These are phyloP conservation scores for Periconia sp. DNA, from an alignment of 2,329 filamentous ascomycete genomes.

Conservation along the genomic window DNA sequence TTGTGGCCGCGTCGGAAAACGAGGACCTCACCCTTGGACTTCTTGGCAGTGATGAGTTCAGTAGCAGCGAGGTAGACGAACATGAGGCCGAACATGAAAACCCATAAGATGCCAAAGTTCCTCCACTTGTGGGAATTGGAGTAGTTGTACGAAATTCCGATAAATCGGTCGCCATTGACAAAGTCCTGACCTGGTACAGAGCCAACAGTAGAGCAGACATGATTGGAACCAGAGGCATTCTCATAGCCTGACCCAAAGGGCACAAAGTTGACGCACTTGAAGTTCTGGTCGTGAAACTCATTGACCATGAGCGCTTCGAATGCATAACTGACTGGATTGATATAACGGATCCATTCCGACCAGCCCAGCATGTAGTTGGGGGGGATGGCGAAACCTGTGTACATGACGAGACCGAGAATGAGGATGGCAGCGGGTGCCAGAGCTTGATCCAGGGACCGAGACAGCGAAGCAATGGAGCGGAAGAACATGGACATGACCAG, in stretches of 20 bases:
- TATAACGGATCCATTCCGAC: constrained; percentile 81
- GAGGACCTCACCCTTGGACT: constrained; percentile 55
- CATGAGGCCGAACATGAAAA: constrained; percentile 49
- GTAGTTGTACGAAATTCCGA: constrained; percentile 38
- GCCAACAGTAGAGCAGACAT: constrained; percentile 47
- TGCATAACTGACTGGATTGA: constrained; percentile 76
- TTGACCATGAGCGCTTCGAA: constrained; percentile 83
- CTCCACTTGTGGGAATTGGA: constrained; percentile 47
- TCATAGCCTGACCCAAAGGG: constrained; percentile 47
- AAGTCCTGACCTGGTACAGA: constrained; percentile 40
- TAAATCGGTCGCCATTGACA: constrained; percentile 45
- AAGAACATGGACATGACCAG: constrained; percentile 86
- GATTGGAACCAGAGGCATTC: constrained; percentile 25
- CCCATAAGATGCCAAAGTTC: constrained; percentile 51
- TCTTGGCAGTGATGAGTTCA: constrained; percentile 52
- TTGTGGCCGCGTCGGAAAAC: constrained; percentile 52
- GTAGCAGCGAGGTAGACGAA: constrained; percentile 47
- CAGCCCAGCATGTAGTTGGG: constrained; percentile 70
- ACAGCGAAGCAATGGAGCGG: constrained; percentile 75
- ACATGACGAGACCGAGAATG: constrained; percentile 67
- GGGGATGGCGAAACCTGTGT: constrained; percentile 66
- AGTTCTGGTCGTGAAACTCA: constrained; percentile 71
- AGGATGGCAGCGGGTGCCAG: constrained; percentile 59
- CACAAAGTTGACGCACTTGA: constrained; percentile 51
- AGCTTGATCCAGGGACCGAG: constrained; percentile 64